Evolutionary conservation across 345 rosid genomes (phyloP), one percentile per base, ranked within the genome.

Genomic region (Salix arbutifolia): DNA sequence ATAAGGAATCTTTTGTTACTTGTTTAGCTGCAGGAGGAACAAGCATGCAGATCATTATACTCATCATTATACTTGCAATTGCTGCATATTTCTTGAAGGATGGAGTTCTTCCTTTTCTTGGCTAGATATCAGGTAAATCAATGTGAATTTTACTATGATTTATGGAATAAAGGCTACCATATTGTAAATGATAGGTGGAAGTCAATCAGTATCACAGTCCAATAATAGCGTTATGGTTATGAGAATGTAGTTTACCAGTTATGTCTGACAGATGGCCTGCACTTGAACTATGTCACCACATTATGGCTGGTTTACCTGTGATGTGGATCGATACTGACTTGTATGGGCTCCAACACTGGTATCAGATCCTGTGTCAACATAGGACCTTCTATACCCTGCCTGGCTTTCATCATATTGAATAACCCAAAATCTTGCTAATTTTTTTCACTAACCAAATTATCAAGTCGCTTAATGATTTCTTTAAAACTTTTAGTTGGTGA

Each of bases 1-100:
- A 30, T 7, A 58, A 58, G 64, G 64, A 58, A 23, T 58, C 13
- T 58, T 58, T 58, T 58, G 26, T 56, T 56, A n/a, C 64, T 58
- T 13, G 16, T 79, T 17, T 38, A 40, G 76, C 67, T 81, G 76
- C 90, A 87, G 92, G 87, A 23, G 87, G 82, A 28, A 66, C 67
- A 42, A 80, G 78, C 72, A 33, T 81, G 62, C 82, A 84, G 89
- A 65, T 86, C 58, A 77, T 84, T 38, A 74, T 89, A 38, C 50
- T 87, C 33, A 30, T 87, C 50, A 50, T 85, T 21, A 42, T 86
- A 8, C 76, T 86, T 25, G 86, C 90, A 35, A 74, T 89, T 33
- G 86, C 84, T 46, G 79, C 69, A 14, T 84, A 83, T 50, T 73
- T 84, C 71, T 33, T 82, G 84, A 87, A 72, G 85, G 80, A 73